Evolutionary conservation across 352 stramenopile species (phyloP), one percentile per base, ranked within the genome.

Genomic region (Phytophthora foliorum): DNA sequence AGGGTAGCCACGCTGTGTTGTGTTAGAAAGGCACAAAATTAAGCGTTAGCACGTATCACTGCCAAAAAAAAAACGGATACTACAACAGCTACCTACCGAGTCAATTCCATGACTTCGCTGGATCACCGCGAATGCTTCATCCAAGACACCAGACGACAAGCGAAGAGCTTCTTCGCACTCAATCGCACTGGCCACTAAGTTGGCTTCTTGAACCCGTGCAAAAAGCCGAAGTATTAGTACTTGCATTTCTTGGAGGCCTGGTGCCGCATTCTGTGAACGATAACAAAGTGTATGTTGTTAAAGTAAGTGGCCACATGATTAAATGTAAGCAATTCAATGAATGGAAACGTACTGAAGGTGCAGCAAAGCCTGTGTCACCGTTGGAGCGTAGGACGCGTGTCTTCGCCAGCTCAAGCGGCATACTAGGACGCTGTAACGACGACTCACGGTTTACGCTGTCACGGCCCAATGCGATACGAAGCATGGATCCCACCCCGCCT

Each of bases 381-480:
- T 59, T 74, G 19, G 74, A 67, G 17, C 66, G 58, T 55, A 77
- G 31, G 10, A 83, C 42, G 0, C 69, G 69, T 22, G 81, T 83
- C 34, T 85, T 85, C 0, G 53, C 21, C 8, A 86, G 53, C 25
- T 88, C 77, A 38, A 77, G 76, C 9, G 63, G 51, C 3, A 78
- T 69, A 7, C 29, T 59, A 6, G 36, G 19, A n/a, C 68, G 67
- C 17, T 86, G 82, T 27, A 77, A 74, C 4, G 56, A 61, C 8
- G 58, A 77, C 45, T 90, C 85, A n/a, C 87, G 77, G 21, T 83
- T 81, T 19, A 94, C 64, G 34, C 85, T 94, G 42, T 90, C 89
- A 8, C 85, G 80, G 7, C 86, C 88, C 19, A 96, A 75, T 6
- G 81, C 85, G 36, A 96, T 94, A 19, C 89, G 79, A 55, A 96